Percentiles rank a stretch among this genome's conserved stretches.
Evolutionary conservation across 176 grass and related monocot species (phyloP).

Genomic region (Phyllostachys edulis): DNA sequence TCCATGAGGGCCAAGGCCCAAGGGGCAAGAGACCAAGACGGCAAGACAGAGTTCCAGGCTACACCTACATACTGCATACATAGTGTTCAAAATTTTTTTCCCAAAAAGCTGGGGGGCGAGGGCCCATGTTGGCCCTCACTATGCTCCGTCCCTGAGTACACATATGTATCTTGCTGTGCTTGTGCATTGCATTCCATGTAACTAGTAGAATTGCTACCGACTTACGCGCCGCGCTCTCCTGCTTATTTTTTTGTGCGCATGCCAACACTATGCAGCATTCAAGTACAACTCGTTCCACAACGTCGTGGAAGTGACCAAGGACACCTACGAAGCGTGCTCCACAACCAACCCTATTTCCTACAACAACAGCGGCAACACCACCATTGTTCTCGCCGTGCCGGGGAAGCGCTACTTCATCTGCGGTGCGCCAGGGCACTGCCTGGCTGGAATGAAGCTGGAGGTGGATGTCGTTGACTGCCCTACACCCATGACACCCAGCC

Average conservation of each 20-base stretch:
- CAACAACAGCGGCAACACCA: conserved; percentile 59
- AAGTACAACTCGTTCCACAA: conserved; percentile 58
- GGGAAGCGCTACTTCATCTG: conserved; percentile 86
- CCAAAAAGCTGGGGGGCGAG: too few species aligned
- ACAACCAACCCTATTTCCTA: conserved; percentile 35
- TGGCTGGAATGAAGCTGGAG: conserved; percentile 69
- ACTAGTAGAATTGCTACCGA: neutral
- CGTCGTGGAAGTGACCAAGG: conserved; percentile 55
- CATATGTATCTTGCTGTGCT: neutral
- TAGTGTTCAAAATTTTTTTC: too few species aligned
- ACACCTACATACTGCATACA: too few species aligned
- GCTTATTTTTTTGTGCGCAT: neutral
- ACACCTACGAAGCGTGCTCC: conserved; percentile 54
- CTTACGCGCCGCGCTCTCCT: neutral
- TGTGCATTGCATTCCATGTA: neutral
- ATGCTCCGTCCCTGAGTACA: too few species aligned
- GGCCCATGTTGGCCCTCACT: too few species aligned
- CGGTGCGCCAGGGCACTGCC: conserved; percentile 58
- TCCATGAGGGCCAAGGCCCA: too few species aligned
- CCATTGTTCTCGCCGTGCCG: conserved; percentile 43
- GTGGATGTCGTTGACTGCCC: conserved; percentile 48
- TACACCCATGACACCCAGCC: conserved; percentile 30
- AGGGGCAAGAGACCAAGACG: too few species aligned
- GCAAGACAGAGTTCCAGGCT: too few species aligned
- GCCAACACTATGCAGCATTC: conserved; percentile 33